Conservation (phyloP, 2,329 filamentous ascomycete genomes). For the Coniochaeta ligniaria region DNA sequence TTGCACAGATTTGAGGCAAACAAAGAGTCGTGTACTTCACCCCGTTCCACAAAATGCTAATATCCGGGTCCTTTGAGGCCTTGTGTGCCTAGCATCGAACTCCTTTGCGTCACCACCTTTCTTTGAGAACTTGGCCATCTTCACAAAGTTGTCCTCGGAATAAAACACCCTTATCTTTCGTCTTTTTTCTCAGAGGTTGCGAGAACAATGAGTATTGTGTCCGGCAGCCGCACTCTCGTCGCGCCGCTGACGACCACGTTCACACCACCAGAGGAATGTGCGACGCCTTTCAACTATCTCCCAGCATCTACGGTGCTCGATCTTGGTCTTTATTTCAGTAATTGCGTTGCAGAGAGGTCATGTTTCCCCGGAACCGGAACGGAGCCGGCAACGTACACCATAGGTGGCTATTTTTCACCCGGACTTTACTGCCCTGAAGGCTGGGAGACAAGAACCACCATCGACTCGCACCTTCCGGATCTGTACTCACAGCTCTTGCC, state of each 20-base stretch:
- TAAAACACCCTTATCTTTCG: too few species aligned
- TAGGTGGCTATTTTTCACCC: not conserved
- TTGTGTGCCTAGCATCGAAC: not conserved
- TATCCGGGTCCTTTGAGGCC: not conserved
- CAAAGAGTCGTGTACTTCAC: not conserved
- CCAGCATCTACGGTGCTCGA: not conserved
- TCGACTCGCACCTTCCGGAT: not conserved
- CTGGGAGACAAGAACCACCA: not conserved
- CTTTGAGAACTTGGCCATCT: too few species aligned
- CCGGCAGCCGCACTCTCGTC: not conserved
- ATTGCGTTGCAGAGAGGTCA: not conserved
- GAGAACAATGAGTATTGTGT: not conserved
- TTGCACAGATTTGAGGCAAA: not conserved
- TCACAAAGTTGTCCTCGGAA: too few species aligned
- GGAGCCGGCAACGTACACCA: not conserved
- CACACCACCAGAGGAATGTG: not conserved
- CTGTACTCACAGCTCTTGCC: not conserved
- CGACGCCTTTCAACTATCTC: not conserved
- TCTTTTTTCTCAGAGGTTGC: too few species aligned
- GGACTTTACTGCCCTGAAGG: not conserved
- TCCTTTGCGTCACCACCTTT: not conserved
- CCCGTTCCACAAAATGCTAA: not conserved
- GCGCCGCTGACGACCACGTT: not conserved
- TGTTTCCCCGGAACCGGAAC: not conserved
- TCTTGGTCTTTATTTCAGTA: not conserved